These are phyloP conservation scores for Dioscorea dumetorum DNA, from an alignment of 106 monocot genomes.

Conservation along the genomic window DNA sequence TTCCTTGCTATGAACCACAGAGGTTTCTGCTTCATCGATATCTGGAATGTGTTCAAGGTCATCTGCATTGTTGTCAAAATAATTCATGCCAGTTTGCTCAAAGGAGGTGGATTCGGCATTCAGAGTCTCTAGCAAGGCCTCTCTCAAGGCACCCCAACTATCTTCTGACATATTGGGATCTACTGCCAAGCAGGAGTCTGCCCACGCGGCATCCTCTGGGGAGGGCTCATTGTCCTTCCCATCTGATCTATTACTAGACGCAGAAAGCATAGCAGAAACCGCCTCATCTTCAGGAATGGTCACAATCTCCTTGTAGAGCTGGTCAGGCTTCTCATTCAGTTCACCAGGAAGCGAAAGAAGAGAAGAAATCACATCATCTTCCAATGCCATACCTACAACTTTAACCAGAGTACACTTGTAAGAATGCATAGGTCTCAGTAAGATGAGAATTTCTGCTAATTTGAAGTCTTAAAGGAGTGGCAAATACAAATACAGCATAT, in stretches of 20 bases:
- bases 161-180: slow-evolving; percentile 27
- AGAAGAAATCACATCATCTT: slow-evolving; percentile 15
- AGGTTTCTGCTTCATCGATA: neutral
- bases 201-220: slow-evolving; percentile 35
- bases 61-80: neutral
- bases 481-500: too few species aligned
- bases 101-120: neutral
- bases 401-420: too few species aligned
- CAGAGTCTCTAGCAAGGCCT: slow-evolving; percentile 34
- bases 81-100: neutral
- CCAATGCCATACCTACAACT: neutral
- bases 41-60: neutral
- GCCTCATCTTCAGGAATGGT: neutral
- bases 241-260: slow-evolving; percentile 6
- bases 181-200: slow-evolving; percentile 33
- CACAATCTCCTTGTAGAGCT: neutral
- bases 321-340: slow-evolving; percentile 3
- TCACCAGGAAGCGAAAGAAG: slow-evolving; percentile 12
- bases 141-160: slow-evolving; percentile 23
- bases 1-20: neutral
- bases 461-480: too few species aligned
- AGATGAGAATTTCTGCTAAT: too few species aligned
- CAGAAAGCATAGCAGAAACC: slow-evolving; percentile 12
- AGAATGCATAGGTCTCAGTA: too few species aligned
- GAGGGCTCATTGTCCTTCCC: slow-evolving; percentile 16